Percentiles rank a stretch among this genome's conserved stretches.
phyloP scores from a whole-genome alignment of 2,329 filamentous ascomycete genomes.

The Lizonia empirigonia region DNA sequence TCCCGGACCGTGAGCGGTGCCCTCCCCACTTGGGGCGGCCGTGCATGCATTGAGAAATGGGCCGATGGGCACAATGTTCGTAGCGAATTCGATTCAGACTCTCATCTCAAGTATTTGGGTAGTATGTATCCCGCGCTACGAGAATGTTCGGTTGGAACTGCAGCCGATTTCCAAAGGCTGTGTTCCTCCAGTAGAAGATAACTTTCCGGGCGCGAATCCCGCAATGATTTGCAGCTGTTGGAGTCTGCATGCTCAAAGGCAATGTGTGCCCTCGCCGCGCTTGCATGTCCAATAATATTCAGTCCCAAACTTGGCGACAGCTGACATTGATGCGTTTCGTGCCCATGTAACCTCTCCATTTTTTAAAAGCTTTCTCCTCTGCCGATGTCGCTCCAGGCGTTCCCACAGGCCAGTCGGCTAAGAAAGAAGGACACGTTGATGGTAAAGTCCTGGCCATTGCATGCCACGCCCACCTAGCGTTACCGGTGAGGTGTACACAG shows the following conservation, averaged over 20 bases:
- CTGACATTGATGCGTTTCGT: conserved; percentile 50
- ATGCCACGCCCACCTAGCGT: conserved; percentile 91
- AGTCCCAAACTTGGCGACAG: conserved; percentile 51
- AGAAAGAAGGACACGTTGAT: conserved; percentile 75
- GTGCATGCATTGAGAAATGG: not conserved
- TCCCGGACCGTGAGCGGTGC: not conserved
- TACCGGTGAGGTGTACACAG: conserved; percentile 83
- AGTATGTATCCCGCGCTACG: not conserved
- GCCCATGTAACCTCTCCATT: conserved; percentile 49
- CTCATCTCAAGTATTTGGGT: not conserved
- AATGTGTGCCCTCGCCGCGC: not conserved
- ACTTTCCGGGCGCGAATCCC: not conserved
- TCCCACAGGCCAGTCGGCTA: conserved; percentile 73
- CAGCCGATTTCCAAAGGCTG: not conserved
- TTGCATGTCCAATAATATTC: not conserved
- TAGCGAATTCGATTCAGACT: not conserved
- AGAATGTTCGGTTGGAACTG: not conserved
- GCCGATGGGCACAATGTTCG: too few species aligned
- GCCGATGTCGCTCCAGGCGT: conserved; percentile 39
- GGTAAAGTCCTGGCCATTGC: conserved; percentile 86
- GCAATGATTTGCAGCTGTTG: not conserved
- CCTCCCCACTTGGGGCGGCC: not conserved
- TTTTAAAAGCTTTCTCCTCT: conserved; percentile 45
- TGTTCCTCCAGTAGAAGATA: too few species aligned
- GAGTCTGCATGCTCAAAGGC: not conserved